Evolutionary conservation across 108 stramenopile species (phyloP).

Genomic region (Cyclotella kingstonii): DNA sequence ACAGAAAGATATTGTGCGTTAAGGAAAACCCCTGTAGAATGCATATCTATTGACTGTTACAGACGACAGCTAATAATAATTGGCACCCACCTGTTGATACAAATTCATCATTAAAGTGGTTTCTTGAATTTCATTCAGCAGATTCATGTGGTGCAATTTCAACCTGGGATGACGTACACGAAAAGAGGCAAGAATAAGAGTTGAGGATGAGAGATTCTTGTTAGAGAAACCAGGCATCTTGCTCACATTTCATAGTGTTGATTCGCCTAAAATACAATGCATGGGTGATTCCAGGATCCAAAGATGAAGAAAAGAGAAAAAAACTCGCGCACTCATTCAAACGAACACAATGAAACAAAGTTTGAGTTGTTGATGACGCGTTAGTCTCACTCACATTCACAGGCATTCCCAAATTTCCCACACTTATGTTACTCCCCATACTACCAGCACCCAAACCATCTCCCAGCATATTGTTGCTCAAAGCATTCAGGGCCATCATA

Average conservation of each 20-base stretch:
- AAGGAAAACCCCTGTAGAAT: background rate
- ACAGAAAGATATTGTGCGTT: background rate
- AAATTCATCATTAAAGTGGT: slow-evolving; percentile 93
- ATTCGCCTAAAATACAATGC: slow-evolving; percentile 18
- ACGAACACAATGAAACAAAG: background rate
- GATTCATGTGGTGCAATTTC: slow-evolving; percentile 91
- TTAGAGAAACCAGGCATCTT: background rate
- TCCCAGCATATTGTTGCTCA: slow-evolving; percentile 11
- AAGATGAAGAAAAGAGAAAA: background rate
- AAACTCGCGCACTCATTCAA: background rate
- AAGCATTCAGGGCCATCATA: slow-evolving; percentile 11
- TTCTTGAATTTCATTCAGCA: slow-evolving; percentile 90
- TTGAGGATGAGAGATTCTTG: background rate
- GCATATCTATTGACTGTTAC: no score
- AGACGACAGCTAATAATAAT: no score
- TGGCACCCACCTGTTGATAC: slow-evolving; percentile 39
- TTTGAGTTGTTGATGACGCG: background rate
- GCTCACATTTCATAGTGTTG: slow-evolving; percentile 73
- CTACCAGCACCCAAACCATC: slow-evolving; percentile 5
- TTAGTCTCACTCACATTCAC: slow-evolving; percentile 24
- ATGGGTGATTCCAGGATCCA: background rate
- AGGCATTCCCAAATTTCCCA: slow-evolving; percentile 35
- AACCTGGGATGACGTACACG: slow-evolving; percentile 29
- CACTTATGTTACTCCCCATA: slow-evolving; percentile 2
- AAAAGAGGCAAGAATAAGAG: background rate